Percentiles rank a stretch among this genome's conserved stretches.
Evolutionary conservation across 345 rosid genomes (phyloP).

Genomic region (Turnera subulata): DNA sequence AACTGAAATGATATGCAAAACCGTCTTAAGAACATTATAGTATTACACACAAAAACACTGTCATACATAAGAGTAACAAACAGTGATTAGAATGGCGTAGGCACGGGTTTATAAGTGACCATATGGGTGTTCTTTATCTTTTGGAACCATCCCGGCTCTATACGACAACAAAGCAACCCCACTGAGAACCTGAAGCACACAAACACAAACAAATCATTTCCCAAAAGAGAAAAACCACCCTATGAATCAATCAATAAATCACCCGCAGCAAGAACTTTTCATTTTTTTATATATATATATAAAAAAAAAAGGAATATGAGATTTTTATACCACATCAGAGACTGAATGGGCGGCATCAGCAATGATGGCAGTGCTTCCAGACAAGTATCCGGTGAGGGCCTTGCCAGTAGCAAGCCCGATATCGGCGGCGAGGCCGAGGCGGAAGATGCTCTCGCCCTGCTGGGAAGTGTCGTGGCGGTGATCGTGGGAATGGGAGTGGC

Average conservation of each 20-base stretch:
- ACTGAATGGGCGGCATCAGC: conserved; percentile 75
- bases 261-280: no score
- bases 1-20: no score
- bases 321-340: conserved; percentile 61
- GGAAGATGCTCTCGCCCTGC: conserved; percentile 68
- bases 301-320: not conserved
- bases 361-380: conserved; percentile 63
- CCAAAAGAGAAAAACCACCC: not conserved
- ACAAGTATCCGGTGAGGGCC: conserved; percentile 55
- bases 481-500: conserved; percentile 42
- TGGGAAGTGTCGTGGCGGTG: conserved; percentile 20
- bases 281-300: no score
- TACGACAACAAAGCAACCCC: conserved; percentile 76
- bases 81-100: conserved; percentile 31
- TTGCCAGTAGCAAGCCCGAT: conserved; percentile 53
- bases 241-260: not conserved
- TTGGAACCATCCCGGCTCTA: conserved; percentile 84
- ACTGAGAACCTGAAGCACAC: conserved; percentile 69
- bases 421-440: conserved; percentile 69
- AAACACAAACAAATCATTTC: not conserved
- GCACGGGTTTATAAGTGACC: conserved; percentile 62
- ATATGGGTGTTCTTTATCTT: conserved; percentile 90
- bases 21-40: not conserved
- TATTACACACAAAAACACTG: not conserved
- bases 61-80: conserved; percentile 10